Evolutionary conservation across 23 red algal species (phyloP).

Genomic region (Cyanidioschyzon merolae): DNA sequence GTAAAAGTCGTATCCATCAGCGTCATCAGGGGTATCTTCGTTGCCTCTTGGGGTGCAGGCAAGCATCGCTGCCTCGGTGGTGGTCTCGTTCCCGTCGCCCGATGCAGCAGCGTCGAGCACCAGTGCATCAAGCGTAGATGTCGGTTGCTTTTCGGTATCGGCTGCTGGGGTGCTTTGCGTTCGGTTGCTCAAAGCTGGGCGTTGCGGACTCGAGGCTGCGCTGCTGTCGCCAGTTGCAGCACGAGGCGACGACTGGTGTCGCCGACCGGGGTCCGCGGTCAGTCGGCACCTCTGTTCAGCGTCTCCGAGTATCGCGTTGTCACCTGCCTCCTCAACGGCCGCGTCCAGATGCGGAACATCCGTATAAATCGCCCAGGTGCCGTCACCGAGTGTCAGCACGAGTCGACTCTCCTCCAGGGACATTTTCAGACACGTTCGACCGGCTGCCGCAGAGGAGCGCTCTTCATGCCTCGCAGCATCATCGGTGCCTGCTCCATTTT

Average conservation of each 20-base stretch:
- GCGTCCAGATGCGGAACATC: neutral
- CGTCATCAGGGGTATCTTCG: neutral
- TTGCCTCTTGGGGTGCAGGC: neutral
- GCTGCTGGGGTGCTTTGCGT: neutral
- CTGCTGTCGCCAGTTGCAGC: neutral
- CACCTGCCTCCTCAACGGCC: neutral
- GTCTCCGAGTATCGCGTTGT: neutral
- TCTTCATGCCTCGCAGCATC: neutral
- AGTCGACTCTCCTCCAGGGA: neutral
- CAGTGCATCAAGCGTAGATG: neutral
- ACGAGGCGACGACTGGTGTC: neutral
- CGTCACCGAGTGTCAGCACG: neutral
- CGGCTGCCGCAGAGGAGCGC: neutral
- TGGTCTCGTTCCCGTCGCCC: neutral
- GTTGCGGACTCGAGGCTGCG: neutral
- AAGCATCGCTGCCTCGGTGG: neutral
- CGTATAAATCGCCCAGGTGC: neutral
- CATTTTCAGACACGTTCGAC: neutral
- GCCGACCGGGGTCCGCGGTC: neutral
- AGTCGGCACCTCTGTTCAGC: neutral
- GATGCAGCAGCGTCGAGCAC: neutral
- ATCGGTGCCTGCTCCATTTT: neutral
- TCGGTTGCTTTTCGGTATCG: no score
- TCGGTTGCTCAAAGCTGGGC: neutral
- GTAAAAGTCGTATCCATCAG: neutral